These are phyloP conservation scores for Lagenidium sp. DNA, from an alignment of 352 stramenopile species.

Conservation along the genomic window DNA sequence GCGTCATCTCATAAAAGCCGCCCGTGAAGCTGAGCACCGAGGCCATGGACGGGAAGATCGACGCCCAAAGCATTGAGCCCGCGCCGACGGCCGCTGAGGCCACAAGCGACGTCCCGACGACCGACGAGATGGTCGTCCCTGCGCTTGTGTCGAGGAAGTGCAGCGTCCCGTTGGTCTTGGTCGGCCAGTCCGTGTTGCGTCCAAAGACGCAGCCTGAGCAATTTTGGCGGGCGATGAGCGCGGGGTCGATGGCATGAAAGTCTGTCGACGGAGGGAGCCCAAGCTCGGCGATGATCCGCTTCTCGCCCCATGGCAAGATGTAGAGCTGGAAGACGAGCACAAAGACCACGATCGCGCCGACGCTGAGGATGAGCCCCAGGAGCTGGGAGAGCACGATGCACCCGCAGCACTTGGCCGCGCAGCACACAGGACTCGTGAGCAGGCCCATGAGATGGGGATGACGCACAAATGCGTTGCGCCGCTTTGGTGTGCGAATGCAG, in stretches of 20 bases:
- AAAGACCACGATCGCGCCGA: constrained; percentile 41
- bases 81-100: constrained; percentile 32
- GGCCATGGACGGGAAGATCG: constrained; percentile 46
- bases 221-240: constrained; percentile 42
- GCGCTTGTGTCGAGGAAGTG: constrained; percentile 74
- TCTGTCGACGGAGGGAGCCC: constrained; percentile 33
- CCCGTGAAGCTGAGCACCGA: constrained; percentile 51
- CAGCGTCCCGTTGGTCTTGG: constrained; percentile 44
- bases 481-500: too few relatives aligned
- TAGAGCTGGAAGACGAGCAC: constrained; percentile 63
- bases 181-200: constrained; percentile 77
- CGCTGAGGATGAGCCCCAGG: constrained; percentile 43
- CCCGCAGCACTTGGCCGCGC: constrained; percentile 62
- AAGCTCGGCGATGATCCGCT: constrained; percentile 52
- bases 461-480: too few relatives aligned
- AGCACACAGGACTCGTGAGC: constrained; percentile 41
- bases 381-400: constrained; percentile 68
- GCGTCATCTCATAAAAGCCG: constrained; percentile 80
- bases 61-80: constrained; percentile 72
- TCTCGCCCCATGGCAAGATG: constrained; percentile 60
- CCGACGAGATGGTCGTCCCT: constrained; percentile 42
- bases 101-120: constrained; percentile 62
- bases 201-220: constrained; percentile 82
- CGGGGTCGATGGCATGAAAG: constrained; percentile 38
- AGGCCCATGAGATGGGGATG: too few relatives aligned